phyloP scores from a whole-genome alignment of 176 grass and related monocot species.

The Elymus sibiricus region DNA sequence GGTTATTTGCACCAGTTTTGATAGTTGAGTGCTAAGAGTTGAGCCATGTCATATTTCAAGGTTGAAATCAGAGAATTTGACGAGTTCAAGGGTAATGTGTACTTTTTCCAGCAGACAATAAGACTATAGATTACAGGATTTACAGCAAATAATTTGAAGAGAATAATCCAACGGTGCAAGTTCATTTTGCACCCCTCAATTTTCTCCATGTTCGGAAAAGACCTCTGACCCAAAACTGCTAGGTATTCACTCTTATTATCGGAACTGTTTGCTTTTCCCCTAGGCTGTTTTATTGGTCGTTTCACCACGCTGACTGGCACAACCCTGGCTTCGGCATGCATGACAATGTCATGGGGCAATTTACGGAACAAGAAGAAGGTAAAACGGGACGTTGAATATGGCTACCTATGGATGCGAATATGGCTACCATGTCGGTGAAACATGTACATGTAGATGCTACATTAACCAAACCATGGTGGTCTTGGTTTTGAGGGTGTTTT shows the following conservation, averaged over 20 bases:
- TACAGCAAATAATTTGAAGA: too few relatives aligned
- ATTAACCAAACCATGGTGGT: slow-evolving; percentile 7
- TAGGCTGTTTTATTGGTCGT: neutral
- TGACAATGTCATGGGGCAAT: neutral
- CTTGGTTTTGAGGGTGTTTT: neutral
- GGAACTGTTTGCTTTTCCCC: neutral
- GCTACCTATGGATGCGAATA: neutral
- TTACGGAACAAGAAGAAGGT: neutral
- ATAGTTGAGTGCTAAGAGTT: too few relatives aligned
- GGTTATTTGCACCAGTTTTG: too few relatives aligned
- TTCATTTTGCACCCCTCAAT: too few relatives aligned
- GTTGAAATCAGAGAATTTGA: too few relatives aligned
- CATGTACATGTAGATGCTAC: neutral
- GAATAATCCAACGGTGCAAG: too few relatives aligned
- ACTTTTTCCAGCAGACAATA: too few relatives aligned
- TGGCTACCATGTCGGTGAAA: neutral
- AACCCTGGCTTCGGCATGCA: neutral
- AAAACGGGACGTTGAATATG: neutral
- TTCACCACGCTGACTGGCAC: neutral
- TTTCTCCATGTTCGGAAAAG: too few relatives aligned
- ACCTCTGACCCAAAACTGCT: too few relatives aligned
- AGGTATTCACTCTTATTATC: neutral
- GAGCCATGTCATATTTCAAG: too few relatives aligned
- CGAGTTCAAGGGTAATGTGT: too few relatives aligned
- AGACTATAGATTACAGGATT: too few relatives aligned